Percentiles rank a stretch among this genome's conserved stretches.
Evolutionary conservation across 139 green algal species (phyloP).

Genomic region (Tetraselmis chui): DNA sequence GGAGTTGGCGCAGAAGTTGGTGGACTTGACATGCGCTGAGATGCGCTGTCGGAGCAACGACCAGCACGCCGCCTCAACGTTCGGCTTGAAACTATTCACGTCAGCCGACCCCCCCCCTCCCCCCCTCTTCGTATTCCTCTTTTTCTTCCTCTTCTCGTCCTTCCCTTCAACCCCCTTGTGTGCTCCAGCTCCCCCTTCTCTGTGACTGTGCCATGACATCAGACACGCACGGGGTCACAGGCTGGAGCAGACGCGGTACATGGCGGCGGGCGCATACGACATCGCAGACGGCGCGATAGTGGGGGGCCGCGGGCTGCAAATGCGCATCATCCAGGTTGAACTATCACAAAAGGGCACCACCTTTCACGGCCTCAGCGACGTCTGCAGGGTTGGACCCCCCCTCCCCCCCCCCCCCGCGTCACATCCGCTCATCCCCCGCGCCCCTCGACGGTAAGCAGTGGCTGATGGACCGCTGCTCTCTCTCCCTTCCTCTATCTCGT

Average conservation of each 20-base stretch:
- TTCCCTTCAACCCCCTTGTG: background rate
- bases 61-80: background rate
- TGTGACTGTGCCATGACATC: too few species aligned
- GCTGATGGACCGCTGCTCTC: too few species aligned
- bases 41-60: background rate
- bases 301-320: background rate
- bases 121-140: too few species aligned
- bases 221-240: background rate
- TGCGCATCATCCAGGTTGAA: background rate
- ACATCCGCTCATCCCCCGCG: too few species aligned
- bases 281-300: background rate
- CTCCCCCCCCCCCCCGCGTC: too few species aligned
- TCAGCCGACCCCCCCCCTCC: background rate
- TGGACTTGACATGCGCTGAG: background rate
- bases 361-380: background rate
- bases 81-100: background rate
- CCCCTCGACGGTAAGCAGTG: too few species aligned
- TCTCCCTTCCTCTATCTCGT: too few species aligned
- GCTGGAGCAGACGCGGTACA: background rate
- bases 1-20: background rate
- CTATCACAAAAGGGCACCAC: background rate
- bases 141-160: too few species aligned
- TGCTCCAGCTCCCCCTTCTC: too few species aligned
- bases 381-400: background rate
- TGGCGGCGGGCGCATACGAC: background rate